Evolutionary conservation across 768 basidiomycete species (phyloP).

Genomic region (Galerina sulciceps): DNA sequence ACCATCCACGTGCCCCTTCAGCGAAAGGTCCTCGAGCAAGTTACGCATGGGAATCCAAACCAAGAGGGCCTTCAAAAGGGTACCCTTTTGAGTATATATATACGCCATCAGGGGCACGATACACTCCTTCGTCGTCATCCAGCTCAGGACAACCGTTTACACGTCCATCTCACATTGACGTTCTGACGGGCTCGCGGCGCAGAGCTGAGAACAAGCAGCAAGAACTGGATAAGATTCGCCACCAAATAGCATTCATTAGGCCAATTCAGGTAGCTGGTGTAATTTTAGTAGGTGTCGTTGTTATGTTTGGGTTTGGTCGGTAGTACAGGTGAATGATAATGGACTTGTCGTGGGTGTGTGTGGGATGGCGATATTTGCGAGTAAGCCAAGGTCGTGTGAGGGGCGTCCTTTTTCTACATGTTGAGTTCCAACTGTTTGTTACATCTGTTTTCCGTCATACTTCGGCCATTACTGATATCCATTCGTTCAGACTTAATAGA

Average conservation of each 20-base stretch:
- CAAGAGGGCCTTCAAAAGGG: constrained; percentile 19
- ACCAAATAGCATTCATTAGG: constrained; percentile 24
- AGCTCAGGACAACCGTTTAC: constrained; percentile 14
- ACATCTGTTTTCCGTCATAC: too few relatives aligned
- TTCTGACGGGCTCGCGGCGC: constrained; percentile 24
- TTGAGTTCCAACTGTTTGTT: too few relatives aligned
- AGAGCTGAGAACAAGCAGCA: constrained; percentile 27
- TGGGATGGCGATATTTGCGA: not conserved
- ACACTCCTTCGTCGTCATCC: constrained; percentile 3
- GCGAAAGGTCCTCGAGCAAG: constrained; percentile 36
- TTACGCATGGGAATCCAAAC: constrained; percentile 43
- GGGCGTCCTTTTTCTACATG: too few relatives aligned
- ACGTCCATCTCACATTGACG: constrained; percentile 18
- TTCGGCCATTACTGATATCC: too few relatives aligned
- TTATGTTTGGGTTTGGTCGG: constrained; percentile 19
- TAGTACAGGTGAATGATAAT: constrained; percentile 1
- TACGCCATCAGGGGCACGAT: constrained; percentile 18
- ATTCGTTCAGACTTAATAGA: too few relatives aligned
- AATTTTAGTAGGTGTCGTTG: constrained; percentile 20
- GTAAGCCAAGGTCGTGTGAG: too few relatives aligned
- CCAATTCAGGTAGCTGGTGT: constrained; percentile 25
- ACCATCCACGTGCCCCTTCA: constrained; percentile 28
- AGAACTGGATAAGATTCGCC: constrained; percentile 28
- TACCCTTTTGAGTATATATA: constrained; percentile 28
- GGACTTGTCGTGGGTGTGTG: not conserved